Evolutionary conservation across 352 stramenopile species (phyloP).

Genomic region (Plasmopara halstedii): DNA sequence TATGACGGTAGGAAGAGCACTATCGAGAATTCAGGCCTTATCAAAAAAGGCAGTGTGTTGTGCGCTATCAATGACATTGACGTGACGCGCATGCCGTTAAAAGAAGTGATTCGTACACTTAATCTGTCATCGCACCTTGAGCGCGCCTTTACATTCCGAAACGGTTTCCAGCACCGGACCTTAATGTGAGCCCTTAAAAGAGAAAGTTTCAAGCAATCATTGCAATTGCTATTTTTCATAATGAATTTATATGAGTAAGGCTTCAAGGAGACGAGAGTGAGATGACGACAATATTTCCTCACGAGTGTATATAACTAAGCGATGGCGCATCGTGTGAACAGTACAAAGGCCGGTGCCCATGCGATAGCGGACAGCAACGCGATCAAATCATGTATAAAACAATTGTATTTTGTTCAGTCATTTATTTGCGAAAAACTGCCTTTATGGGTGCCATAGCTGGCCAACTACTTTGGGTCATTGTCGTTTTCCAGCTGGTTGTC

Average conservation of each 20-base stretch:
- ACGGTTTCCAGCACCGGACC: conserved; percentile 27
- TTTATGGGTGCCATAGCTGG: conserved; percentile 11
- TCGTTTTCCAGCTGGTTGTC: conserved; percentile 7
- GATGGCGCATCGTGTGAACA: conserved; percentile 10
- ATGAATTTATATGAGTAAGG: conserved; percentile 15
- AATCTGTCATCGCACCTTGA: conserved; percentile 66
- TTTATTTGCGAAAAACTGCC: conserved; percentile 14
- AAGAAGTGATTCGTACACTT: conserved; percentile 63
- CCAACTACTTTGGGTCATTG: conserved; percentile 17
- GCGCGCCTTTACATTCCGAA: conserved; percentile 67
- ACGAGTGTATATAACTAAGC: conserved; percentile 12
- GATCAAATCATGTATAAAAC: conserved; percentile 27
- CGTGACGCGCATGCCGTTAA: conserved; percentile 52
- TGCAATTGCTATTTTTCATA: conserved; percentile 22
- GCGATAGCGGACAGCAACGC: conserved; percentile 10
- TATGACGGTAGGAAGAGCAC: conserved; percentile 57
- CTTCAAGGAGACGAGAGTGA: conserved; percentile 9
- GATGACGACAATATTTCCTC: neutral
- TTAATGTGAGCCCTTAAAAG: conserved; percentile 18
- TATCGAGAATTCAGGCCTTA: conserved; percentile 68
- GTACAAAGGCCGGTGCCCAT: conserved; percentile 14
- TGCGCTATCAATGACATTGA: conserved; percentile 78
- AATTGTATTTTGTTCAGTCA: conserved; percentile 7
- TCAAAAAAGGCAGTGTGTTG: conserved; percentile 56
- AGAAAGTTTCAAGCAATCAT: conserved; percentile 1